Evolutionary conservation across 306 rosid species (phyloP).

Genomic region (Spatholobus suberectus): DNA sequence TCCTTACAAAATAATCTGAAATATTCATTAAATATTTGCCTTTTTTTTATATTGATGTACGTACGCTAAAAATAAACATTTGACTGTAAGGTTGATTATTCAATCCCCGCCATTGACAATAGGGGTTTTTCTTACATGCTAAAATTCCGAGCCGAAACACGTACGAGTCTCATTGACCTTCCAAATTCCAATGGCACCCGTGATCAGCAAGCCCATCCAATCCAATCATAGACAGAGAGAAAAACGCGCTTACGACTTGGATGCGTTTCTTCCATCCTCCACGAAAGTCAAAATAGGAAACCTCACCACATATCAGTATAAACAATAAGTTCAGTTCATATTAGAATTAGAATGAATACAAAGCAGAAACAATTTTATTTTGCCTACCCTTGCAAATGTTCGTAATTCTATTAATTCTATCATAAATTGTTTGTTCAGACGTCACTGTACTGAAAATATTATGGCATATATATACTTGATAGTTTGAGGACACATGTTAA

Average conservation of each 20-base stretch:
- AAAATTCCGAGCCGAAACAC: neutral
- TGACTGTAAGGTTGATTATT: neutral
- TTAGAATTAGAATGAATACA: neutral
- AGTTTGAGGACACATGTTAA: neutral
- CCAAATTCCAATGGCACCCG: constrained; percentile 10
- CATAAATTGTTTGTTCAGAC: neutral
- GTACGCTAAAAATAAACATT: neutral
- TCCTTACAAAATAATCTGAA: neutral
- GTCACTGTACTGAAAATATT: neutral
- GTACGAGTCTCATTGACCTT: constrained; percentile 4
- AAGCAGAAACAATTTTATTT: neutral
- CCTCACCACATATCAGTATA: constrained; percentile 1
- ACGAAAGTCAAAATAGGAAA: constrained; percentile 40
- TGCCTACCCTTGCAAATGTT: neutral
- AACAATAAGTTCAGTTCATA: neutral
- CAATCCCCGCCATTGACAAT: neutral
- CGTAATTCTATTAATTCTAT: neutral
- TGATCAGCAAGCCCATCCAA: neutral
- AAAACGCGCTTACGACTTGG: constrained; percentile 41
- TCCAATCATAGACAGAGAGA: neutral
- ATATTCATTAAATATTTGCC: neutral
- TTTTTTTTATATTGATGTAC: neutral
- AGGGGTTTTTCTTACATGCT: neutral
- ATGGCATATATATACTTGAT: neutral
- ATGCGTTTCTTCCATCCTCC: neutral